These are phyloP conservation scores for Byssoonygena ceratinophila DNA, from an alignment of 2,329 filamentous ascomycete species.

Conservation along the genomic window DNA sequence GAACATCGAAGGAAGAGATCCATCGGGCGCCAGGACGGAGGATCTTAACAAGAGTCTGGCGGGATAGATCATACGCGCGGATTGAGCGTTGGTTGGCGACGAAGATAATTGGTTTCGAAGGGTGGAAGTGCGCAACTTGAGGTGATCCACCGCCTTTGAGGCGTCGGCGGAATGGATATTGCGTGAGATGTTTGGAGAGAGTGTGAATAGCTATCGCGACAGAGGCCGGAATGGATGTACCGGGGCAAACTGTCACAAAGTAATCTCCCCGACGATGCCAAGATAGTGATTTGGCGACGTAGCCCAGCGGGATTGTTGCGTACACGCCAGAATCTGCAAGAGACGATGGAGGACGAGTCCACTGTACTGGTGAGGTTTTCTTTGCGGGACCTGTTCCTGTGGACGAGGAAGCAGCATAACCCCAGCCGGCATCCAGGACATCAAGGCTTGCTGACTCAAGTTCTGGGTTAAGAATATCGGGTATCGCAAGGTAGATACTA, in stretches of 20 bases:
- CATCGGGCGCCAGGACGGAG: constrained; percentile 85
- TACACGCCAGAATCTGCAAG: constrained; percentile 67
- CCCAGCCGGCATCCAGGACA: constrained; percentile 79
- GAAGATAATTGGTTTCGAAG: constrained; percentile 83
- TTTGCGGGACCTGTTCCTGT: constrained; percentile 45
- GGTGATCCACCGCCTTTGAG: constrained; percentile 62
- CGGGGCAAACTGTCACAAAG: constrained; percentile 78
- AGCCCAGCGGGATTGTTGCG: constrained; percentile 67
- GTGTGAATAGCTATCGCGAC: constrained; percentile 85
- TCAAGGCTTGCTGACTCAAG: constrained; percentile 64
- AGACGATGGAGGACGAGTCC: constrained; percentile 64
- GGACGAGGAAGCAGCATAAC: constrained; percentile 61
- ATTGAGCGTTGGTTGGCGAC: constrained; percentile 91
- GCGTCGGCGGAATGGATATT: constrained; percentile 74
- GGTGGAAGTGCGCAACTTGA: constrained; percentile 90
- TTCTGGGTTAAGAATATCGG: constrained; percentile 59
- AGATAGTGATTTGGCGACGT: constrained; percentile 72
- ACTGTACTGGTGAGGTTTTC: constrained; percentile 69
- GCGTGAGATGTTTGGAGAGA: constrained; percentile 84
- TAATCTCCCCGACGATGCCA: constrained; percentile 96
- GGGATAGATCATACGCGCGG: constrained; percentile 84
- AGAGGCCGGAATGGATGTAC: constrained; percentile 39
- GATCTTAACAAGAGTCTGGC: constrained; percentile 84
- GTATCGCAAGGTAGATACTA: constrained; percentile 73
- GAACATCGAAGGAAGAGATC: constrained; percentile 90